Conservation (phyloP, 2,329 filamentous ascomycete species). For the Trematosphaeria pertusa region DNA sequence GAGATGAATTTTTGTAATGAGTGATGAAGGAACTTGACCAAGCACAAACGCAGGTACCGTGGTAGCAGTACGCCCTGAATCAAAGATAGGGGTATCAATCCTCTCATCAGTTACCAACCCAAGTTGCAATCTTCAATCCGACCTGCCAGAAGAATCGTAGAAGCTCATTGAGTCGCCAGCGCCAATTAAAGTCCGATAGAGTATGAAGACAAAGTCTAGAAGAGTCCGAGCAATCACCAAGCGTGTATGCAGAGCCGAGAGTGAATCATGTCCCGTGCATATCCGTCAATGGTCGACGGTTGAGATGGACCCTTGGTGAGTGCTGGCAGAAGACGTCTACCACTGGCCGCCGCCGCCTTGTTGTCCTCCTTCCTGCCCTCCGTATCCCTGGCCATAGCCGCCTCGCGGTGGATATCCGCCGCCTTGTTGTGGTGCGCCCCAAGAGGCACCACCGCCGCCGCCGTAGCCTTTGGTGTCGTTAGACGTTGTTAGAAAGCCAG, state of each 20-base stretch:
- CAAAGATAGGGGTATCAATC: constrained; percentile 47
- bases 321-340: constrained; percentile 26
- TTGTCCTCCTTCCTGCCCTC: constrained; percentile 36
- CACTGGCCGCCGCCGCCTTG: constrained; percentile 43
- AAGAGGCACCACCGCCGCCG: constrained; percentile 34
- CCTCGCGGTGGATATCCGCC: constrained; percentile 28
- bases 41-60: constrained; percentile 21
- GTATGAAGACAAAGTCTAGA: constrained; percentile 27
- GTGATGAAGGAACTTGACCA: constrained; percentile 26
- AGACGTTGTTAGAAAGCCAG: constrained; percentile 3
- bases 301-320: constrained; percentile 1
- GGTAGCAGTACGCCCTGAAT: constrained; percentile 45
- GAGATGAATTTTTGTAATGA: constrained; percentile 22
- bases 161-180: constrained; percentile 33
- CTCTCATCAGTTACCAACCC: constrained; percentile 45
- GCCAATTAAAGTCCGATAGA: constrained; percentile 31
- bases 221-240: constrained; percentile 25
- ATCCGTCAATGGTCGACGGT: neutral
- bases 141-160: constrained; percentile 36
- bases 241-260: constrained; percentile 21
- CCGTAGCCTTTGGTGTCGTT: constrained; percentile 27
- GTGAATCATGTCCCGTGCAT: constrained; percentile 4
- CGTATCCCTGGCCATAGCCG: constrained; percentile 32
- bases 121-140: constrained; percentile 32
- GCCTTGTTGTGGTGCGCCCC: constrained; percentile 38